phyloP scores from a whole-genome alignment of 2,329 filamentous ascomycete species.

The Arthroderma sp. region DNA sequence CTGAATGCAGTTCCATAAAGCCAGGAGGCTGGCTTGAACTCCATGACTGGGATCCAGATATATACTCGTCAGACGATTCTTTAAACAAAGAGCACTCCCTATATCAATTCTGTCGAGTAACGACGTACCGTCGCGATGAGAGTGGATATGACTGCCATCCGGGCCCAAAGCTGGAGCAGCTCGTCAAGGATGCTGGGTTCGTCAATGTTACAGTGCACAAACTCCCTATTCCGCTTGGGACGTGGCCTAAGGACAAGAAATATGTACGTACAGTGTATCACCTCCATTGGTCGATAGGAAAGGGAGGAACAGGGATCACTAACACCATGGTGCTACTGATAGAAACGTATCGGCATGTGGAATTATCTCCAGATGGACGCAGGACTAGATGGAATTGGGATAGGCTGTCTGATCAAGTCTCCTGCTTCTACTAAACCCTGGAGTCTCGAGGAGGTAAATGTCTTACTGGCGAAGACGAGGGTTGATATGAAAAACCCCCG shows the following conservation, averaged over 20 bases:
- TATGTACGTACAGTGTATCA: conserved; percentile 6
- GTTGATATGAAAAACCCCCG: conserved; percentile 21
- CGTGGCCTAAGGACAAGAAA: conserved; percentile 17
- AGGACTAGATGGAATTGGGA: conserved; percentile 18
- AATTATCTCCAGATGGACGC: conserved; percentile 16
- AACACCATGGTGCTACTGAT: neutral
- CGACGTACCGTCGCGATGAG: neutral
- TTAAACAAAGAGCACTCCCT: conserved; percentile 6
- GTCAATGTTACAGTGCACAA: conserved; percentile 12
- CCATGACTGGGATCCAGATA: conserved; percentile 21
- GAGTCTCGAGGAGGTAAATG: conserved; percentile 18
- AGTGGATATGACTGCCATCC: conserved; percentile 3
- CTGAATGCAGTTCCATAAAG: conserved; percentile 10
- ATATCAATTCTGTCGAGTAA: conserved; percentile 1
- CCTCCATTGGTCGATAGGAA: neutral
- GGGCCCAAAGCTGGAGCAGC: conserved; percentile 10
- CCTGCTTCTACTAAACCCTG: conserved; percentile 10
- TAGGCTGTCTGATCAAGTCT: conserved; percentile 15
- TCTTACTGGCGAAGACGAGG: conserved; percentile 20
- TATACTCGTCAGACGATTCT: conserved; percentile 19
- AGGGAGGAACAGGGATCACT: neutral
- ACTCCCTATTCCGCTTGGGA: conserved; percentile 16
- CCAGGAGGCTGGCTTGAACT: conserved; percentile 34
- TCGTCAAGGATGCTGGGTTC: conserved; percentile 17
- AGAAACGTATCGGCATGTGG: conserved; percentile 17